Evolutionary conservation across 2,329 filamentous ascomycete genomes (phyloP), one percentile per base, ranked within the genome.

Genomic region (Fusarium continuum): DNA sequence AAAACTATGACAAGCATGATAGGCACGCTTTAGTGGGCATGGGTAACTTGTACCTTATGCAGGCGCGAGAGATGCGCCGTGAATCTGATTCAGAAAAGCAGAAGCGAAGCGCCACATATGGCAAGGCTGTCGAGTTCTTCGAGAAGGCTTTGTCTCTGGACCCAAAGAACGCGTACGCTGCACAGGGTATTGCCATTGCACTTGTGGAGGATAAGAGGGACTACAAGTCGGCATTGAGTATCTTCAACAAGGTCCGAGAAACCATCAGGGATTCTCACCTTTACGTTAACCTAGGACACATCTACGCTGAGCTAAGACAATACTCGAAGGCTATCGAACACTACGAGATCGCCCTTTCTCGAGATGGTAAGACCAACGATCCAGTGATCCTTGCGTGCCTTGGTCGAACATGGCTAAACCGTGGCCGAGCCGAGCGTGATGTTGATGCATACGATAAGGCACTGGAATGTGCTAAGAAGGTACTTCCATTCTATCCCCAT

Each of bases 121-220:
- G 89, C 73, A 93, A 94, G 67, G 93, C 95, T 0, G 93, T 98
- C 10, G 96, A 99, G 74, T 99, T 99, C 78, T 99, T 97, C 70
- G 95, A 98, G 75, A 99, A 99, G 79, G 94, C 94, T 5, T 81
- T 99, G 19, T 92, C 96, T 63, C 81, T 99, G n/a, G 95, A 99
- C 72, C 88, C 93, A 1, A 93, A 90, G 79, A 99, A 98, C 69
- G 94, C 95, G 0, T 97, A 96, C 74, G 96, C 96, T 8, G 95
- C 95, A 3, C 95, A 99, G 74, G 95, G 96, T 59, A 88, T 99
- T 65, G 95, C 92, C 13, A 98, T 99, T 72, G 93, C 94, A 8
- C 82, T 99, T 23, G 89, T 95, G 1, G 95, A 99, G 75, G 94
- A 98, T 75, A 95, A 91, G 80, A 97, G 95, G 76, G 93, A 98